These are phyloP conservation scores for Xylariaceae sp. DNA, from an alignment of 2,329 filamentous ascomycete species.

Conservation along the genomic window DNA sequence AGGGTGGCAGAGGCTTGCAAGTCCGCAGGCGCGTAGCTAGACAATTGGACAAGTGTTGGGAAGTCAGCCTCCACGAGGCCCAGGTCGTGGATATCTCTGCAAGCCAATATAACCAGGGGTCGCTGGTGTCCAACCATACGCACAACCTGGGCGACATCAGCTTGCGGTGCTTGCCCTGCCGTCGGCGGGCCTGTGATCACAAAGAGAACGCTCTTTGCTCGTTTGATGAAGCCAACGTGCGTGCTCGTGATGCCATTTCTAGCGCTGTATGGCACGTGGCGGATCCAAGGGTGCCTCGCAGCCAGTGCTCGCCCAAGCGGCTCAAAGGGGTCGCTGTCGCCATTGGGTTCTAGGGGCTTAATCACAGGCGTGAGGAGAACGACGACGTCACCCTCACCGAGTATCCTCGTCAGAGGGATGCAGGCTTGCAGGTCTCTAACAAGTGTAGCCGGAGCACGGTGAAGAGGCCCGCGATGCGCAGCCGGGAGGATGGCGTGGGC, in stretches of 20 bases:
- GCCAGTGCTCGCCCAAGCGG: constrained; percentile 58
- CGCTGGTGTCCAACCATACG: constrained; percentile 37
- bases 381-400: constrained; percentile 46
- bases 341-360: constrained; percentile 34
- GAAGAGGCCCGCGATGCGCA: constrained; percentile 22
- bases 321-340: constrained; percentile 62
- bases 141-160: constrained; percentile 40
- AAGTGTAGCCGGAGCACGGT: constrained; percentile 20
- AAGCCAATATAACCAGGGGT: constrained; percentile 45
- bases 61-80: constrained; percentile 34
- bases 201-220: constrained; percentile 53
- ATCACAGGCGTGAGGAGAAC: constrained; percentile 54
- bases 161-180: constrained; percentile 43
- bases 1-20: constrained; percentile 44
- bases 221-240: constrained; percentile 55
- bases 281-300: constrained; percentile 50
- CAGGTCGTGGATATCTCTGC: constrained; percentile 35
- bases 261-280: constrained; percentile 65
- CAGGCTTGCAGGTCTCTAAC: constrained; percentile 28
- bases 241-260: constrained; percentile 54
- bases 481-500: constrained; percentile 18
- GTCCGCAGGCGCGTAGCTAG: constrained; percentile 38
- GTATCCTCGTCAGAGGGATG: constrained; percentile 38
- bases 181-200: constrained; percentile 45
- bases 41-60: constrained; percentile 43